phyloP scores from a whole-genome alignment of 2,329 filamentous ascomycete species.

The Curvularia verruculosa region DNA sequence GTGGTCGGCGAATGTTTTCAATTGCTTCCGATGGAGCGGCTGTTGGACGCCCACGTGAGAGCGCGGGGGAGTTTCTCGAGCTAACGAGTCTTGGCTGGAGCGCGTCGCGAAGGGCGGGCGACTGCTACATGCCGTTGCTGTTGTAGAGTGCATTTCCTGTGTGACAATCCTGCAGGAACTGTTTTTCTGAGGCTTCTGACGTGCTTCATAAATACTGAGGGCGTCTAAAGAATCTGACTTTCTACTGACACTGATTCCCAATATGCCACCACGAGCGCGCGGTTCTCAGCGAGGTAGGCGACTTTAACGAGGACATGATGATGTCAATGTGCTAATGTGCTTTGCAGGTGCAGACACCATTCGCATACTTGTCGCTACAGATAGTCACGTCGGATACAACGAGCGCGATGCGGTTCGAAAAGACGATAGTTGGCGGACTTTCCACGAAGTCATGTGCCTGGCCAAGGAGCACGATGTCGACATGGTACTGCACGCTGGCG shows the following conservation, averaged over 20 bases:
- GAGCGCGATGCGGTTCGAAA: slow-evolving; percentile 93
- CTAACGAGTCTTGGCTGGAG: slow-evolving; percentile 35
- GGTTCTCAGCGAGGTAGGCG: slow-evolving; percentile 37
- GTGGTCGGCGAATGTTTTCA: slow-evolving; percentile 35
- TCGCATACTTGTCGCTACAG: slow-evolving; percentile 89
- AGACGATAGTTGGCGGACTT: slow-evolving; percentile 95
- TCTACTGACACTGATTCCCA: background rate
- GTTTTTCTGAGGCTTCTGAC: background rate
- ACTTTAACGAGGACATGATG: background rate
- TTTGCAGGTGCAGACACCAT: slow-evolving; percentile 76
- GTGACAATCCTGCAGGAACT: background rate
- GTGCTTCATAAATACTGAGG: background rate
- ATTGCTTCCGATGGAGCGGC: slow-evolving; percentile 22
- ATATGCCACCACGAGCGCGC: slow-evolving; percentile 38
- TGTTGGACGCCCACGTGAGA: slow-evolving; percentile 35
- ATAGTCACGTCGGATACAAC: slow-evolving; percentile 97
- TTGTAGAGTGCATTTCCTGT: slow-evolving; percentile 1
- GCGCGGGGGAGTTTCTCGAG: slow-evolving; percentile 20
- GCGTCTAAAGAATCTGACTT: background rate
- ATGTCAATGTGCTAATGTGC: slow-evolving; percentile 14
- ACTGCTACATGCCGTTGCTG: slow-evolving; percentile 3
- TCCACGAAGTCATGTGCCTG: slow-evolving; percentile 92
- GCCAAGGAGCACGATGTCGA: slow-evolving; percentile 90
- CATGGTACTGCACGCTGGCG: slow-evolving; percentile 93
- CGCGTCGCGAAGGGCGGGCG: slow-evolving; percentile 32